Percentiles rank a stretch among this genome's conserved stretches.
phyloP scores from a whole-genome alignment of 345 rosid genomes.

The Heritiera littoralis region DNA sequence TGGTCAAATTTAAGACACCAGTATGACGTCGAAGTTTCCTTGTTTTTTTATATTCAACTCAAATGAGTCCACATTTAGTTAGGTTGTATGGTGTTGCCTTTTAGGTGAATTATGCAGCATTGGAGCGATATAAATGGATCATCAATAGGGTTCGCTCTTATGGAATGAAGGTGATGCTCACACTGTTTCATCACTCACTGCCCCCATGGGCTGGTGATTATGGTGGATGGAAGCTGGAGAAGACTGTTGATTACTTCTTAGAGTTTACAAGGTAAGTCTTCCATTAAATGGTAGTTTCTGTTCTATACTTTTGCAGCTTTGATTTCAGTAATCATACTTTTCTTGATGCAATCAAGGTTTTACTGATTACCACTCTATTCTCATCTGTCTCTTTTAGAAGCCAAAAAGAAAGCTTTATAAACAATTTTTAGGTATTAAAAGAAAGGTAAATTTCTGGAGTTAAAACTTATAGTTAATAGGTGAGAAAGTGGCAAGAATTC shows the following conservation, averaged over 20 bases:
- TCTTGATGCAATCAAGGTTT: background rate
- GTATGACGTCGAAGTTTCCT: background rate
- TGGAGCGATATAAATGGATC: slow-evolving; percentile 90
- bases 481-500: background rate
- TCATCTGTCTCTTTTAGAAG: background rate
- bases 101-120: slow-evolving; percentile 85
- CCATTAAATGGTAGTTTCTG: background rate
- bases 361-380: background rate
- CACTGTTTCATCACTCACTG: slow-evolving; percentile 90
- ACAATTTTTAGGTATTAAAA: background rate
- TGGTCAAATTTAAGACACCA: background rate
- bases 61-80: slow-evolving; percentile 10
- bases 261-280: slow-evolving; percentile 73
- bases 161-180: slow-evolving; percentile 98
- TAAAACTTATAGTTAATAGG: slow-evolving; percentile 1
- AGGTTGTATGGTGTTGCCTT: slow-evolving; percentile 21
- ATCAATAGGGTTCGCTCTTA: slow-evolving; percentile 65
- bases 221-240: slow-evolving; percentile 97
- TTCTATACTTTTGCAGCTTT: slow-evolving; percentile 9
- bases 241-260: slow-evolving; percentile 83
- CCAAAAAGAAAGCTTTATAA: background rate
- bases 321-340: slow-evolving; percentile 8
- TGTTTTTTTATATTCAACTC: background rate
- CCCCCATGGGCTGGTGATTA: slow-evolving; percentile 98
- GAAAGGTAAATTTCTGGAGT: background rate